Evolutionary conservation across 345 rosid genomes (phyloP).

Genomic region (Psidium friedrichsthalianum): DNA sequence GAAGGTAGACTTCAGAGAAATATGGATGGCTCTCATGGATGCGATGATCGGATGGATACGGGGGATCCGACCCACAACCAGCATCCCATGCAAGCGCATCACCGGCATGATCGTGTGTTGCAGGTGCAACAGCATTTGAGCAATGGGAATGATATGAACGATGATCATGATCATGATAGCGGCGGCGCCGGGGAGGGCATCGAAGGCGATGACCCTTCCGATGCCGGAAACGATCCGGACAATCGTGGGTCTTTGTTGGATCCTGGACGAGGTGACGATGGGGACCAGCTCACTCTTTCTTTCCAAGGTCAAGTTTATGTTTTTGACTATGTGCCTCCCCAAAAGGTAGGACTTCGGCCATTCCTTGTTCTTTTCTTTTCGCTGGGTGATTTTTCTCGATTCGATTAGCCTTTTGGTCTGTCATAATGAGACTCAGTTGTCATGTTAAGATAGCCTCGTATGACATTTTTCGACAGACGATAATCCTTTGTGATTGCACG

Average conservation of each 20-base stretch:
- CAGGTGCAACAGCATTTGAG: conserved; percentile 9
- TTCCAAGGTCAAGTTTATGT: conserved; percentile 60
- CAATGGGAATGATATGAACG: conserved; percentile 26
- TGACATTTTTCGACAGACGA: neutral
- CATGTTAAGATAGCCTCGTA: neutral
- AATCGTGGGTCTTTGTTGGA: conserved; percentile 15
- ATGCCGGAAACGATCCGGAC: conserved; percentile 35
- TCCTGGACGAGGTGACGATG: conserved; percentile 24
- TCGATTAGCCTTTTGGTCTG: neutral
- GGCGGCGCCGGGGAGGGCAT: conserved; percentile 19
- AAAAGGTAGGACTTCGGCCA: neutral
- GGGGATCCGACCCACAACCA: conserved; percentile 16
- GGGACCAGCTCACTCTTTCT: conserved; percentile 61
- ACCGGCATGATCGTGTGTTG: conserved; percentile 28
- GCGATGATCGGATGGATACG: conserved; percentile 20
- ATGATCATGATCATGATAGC: conserved; percentile 18
- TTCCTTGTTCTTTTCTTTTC: neutral
- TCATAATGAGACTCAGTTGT: neutral
- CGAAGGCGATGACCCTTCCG: conserved; percentile 39
- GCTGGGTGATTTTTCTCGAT: neutral
- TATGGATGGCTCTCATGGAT: conserved; percentile 41
- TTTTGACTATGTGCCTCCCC: neutral
- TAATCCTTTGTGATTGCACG: neutral
- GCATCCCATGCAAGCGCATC: conserved; percentile 28
- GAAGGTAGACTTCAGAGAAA: neutral